These are phyloP conservation scores for Pterulicium gracile DNA, from an alignment of 1,284 basidiomycete genomes.

Conservation along the genomic window DNA sequence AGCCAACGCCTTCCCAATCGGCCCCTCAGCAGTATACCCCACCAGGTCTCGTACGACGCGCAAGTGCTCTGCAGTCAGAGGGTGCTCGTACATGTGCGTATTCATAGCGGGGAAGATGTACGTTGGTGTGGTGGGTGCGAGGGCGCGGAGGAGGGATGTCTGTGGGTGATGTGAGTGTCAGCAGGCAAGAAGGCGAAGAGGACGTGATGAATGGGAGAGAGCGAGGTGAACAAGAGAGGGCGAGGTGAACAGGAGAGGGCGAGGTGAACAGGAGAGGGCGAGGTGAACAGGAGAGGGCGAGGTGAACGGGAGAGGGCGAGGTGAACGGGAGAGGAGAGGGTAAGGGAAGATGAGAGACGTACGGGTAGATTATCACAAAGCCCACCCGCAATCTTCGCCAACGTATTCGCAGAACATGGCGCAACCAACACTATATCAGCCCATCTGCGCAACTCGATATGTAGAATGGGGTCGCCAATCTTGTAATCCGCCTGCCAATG, in stretches of 20 bases:
- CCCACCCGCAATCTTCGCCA: conserved; percentile 86
- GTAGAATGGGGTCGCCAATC: conserved; percentile 88
- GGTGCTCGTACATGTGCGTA: conserved; percentile 93
- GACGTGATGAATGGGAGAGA: conserved; percentile 3
- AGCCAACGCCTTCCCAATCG: conserved; percentile 78
- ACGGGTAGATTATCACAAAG: conserved; percentile 88
- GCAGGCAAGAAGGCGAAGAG: too few relatives aligned
- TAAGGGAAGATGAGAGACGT: conserved; percentile 15
- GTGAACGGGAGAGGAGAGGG: conserved; percentile 1
- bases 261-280: too few relatives aligned
- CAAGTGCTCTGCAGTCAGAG: conserved; percentile 81
- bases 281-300: too few relatives aligned
- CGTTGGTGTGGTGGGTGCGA: conserved; percentile 73
- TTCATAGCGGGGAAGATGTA: conserved; percentile 98
- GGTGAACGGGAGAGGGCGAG: background rate
- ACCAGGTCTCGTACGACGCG: conserved; percentile 61
- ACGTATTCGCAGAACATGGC: conserved; percentile 91
- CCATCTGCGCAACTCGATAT: conserved; percentile 95
- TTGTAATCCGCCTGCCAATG: conserved; percentile 42
- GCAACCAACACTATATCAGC: conserved; percentile 91
- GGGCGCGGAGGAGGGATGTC: conserved; percentile 86
- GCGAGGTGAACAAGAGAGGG: too few relatives aligned
- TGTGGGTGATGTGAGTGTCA: conserved; percentile 22
- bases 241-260: too few relatives aligned
- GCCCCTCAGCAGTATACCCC: conserved; percentile 75